Evolutionary conservation across 176 grass and related monocot genomes (phyloP), one percentile per base, ranked within the genome.

Genomic region (Triticum dicoccoides): DNA sequence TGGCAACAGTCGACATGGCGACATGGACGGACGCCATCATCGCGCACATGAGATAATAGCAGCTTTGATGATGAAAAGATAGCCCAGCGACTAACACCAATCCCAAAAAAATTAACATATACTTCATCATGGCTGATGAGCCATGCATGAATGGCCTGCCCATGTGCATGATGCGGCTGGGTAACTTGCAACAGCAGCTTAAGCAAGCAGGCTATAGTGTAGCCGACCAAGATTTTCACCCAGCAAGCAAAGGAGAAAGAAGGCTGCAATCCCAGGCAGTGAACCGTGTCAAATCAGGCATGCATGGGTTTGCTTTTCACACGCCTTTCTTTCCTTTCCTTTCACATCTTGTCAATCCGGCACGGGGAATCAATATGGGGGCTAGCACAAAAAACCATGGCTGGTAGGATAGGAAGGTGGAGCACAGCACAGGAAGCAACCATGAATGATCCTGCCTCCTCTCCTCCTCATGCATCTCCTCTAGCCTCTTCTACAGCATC

Each of bases 321-420:
- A 69, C 14, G 20, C 41, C 90, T 88, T 91, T 88, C 86, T 88
- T 86, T 91, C 86, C 86, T 88, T 86, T 91, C 86, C 49, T 86
- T 85, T 91, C 88, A 95, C 88, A 89, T 91, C 93, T 89, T 93
- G 86, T 95, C 93, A 89, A 89, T 25, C 80, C 84, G 67, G 85
- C 88, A 83, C 82, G 80, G 75, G 69, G 84, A 87, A 93, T 90
- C 80, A 84, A 76, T 78, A 80, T 77, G 76, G 84, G 74, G 62
- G 56, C 10, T 79, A 86, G 90, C 79, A 88, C 83, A 90, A 88
- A 90, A 85, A 86, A 88, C 71, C 86, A 88, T 81, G 73, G 49
- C 54, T 21, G 52, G 0, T 20, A 49, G 45, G 49, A 15, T 52
- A 65, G 73, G n/a, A 38, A 35, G 49, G 37, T 34, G 67, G 33